A percentile compares a stretch with the other conserved stretches of the same genome.
These are phyloP conservation scores for Phytophthora colocasiae DNA, from an alignment of 352 stramenopile species.

Conservation along the genomic window DNA sequence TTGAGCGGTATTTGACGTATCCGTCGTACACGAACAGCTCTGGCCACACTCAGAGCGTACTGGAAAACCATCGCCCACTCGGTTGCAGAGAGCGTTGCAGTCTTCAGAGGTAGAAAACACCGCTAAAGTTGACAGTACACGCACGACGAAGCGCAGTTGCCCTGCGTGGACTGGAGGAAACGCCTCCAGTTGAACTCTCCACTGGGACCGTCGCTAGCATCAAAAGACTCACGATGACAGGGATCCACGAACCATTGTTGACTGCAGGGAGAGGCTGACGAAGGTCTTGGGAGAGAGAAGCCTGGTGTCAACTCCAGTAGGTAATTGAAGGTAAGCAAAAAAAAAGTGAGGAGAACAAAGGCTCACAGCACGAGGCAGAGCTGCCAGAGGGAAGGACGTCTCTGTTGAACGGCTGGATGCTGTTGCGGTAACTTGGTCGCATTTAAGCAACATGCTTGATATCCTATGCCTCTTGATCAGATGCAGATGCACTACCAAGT, in stretches of 20 bases:
- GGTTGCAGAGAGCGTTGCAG: slow-evolving; percentile 40
- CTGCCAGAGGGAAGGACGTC: slow-evolving; percentile 1
- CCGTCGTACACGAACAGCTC: slow-evolving; percentile 32
- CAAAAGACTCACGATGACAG: slow-evolving; percentile 18
- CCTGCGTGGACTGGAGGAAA: slow-evolving; percentile 31
- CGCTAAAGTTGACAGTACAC: slow-evolving; percentile 17
- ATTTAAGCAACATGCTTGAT: slow-evolving; percentile 20
- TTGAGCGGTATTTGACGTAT: slow-evolving; percentile 19
- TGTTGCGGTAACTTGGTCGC: slow-evolving; percentile 14
- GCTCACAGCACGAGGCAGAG: neutral
- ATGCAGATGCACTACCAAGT: slow-evolving; percentile 16
- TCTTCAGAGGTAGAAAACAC: slow-evolving; percentile 29
- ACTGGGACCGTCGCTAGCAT: slow-evolving; percentile 12
- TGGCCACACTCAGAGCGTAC: slow-evolving; percentile 37
- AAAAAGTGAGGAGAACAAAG: slow-evolving; percentile 19
- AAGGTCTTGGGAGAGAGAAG: slow-evolving; percentile 9
- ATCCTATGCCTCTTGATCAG: slow-evolving; percentile 20
- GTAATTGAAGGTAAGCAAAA: too few species aligned
- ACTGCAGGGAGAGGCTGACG: neutral
- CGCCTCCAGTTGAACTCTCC: slow-evolving; percentile 18
- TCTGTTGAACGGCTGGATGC: slow-evolving; percentile 12
- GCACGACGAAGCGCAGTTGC: slow-evolving; percentile 32
- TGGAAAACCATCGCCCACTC: slow-evolving; percentile 27
- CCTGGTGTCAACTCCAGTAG: slow-evolving; percentile 24
- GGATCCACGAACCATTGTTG: slow-evolving; percentile 26